Base-by-base conservation (phyloP, 495 filamentous ascomycete species). In the Aspergillus leporis region DNA sequence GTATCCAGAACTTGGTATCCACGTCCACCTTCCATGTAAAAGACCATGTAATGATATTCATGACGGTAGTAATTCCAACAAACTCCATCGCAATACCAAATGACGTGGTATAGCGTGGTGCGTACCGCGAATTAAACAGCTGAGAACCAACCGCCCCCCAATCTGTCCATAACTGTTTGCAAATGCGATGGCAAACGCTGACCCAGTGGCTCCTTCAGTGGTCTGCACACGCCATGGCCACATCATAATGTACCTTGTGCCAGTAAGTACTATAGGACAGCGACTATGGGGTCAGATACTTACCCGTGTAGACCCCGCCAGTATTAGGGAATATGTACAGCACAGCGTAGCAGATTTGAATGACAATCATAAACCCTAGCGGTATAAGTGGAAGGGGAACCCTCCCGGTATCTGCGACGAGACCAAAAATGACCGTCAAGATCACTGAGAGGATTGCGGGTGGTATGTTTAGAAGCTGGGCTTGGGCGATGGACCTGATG, bases 141-240 rank as follows among this genome's bases (percentile, higher is more conserved):
- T 74, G 70, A 0, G 66, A 63, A 0, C 68, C 74, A 18, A 76
- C 68, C 6, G 68, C 69, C 18, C 73, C 74, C 70, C 74, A 40
- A 74, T 63, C 48, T 76, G 73, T 4, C 70, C 65, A 41, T 68
- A 74, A 34, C 72, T 73, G 45, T 74, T 76, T 10, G 71, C 76
- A 53, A 79, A 79, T 2, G 66, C 76, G 51, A 79, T 76, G 5
- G 73, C 70, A 51, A 79, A 79, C 18, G 76, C 76, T 0, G 76
- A 77, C 7, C 74, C 76, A 3, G 76, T 79, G 9, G 76, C 74
- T 8, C 74, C 64, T 55, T 68, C 64, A 2, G 75, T 77, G 3
- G 74, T 76, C 56, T 78, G 75, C 1, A 77, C 75, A 12, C 74
- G 73, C 75, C 75, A 78, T 5, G 64, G 64, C 64, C 61, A 60